Percentiles rank a stretch among this genome's conserved stretches.
Conservation (phyloP, 192 early-diverging fungal species). For the Umbelopsis sp. region DNA sequence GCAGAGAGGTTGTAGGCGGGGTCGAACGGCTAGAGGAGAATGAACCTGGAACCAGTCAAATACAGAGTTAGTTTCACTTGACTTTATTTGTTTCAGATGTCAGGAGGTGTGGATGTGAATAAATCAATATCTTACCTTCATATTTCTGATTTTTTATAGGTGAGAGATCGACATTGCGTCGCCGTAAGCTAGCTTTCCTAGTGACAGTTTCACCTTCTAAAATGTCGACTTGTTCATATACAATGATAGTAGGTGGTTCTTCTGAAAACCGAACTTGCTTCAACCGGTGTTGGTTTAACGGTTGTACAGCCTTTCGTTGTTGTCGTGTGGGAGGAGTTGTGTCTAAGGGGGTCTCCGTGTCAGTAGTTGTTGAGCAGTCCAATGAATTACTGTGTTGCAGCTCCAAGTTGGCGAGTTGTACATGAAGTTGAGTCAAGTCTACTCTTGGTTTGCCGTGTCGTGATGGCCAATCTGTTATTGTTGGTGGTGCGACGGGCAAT, state of each 20-base stretch:
- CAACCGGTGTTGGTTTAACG: neutral
- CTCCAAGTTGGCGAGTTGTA: neutral
- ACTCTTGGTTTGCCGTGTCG: neutral
- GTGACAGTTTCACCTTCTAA: neutral
- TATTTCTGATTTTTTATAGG: conserved; percentile 1
- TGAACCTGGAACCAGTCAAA: conserved; percentile 2
- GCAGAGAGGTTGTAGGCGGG: neutral
- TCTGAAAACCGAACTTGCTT: conserved; percentile 9
- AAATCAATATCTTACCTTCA: neutral
- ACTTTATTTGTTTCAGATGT: neutral
- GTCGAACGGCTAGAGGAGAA: neutral
- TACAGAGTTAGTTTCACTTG: neutral
- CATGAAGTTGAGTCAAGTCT: neutral
- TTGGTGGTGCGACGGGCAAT: neutral
- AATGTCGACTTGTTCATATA: conserved; percentile 1
- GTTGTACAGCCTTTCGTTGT: neutral
- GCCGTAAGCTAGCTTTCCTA: neutral
- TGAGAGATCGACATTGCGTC: conserved; percentile 12
- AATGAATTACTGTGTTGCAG: neutral
- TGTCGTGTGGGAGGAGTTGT: neutral
- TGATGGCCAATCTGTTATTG: neutral
- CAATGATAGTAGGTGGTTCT: neutral
- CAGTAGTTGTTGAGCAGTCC: neutral
- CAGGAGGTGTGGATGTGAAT: neutral
- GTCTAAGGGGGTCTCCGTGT: neutral